A percentile compares a stretch with the other conserved stretches of the same genome.
phyloP scores from a whole-genome alignment of 441 rosid genomes.

The Gossypium gossypioides region DNA sequence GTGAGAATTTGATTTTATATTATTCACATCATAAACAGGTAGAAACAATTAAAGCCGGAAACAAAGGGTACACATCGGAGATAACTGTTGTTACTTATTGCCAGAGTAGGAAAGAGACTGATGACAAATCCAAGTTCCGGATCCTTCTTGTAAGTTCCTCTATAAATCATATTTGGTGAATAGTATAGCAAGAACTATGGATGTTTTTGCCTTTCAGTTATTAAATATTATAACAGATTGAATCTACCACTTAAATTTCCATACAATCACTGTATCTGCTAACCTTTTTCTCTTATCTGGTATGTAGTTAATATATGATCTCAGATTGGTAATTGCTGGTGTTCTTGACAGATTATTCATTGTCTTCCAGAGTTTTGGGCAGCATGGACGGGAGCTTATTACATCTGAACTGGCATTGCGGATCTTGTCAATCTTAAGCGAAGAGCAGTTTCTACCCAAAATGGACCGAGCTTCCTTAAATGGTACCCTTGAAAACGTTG shows the following conservation, averaged over 20 bases:
- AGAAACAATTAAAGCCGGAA: constrained; percentile 49
- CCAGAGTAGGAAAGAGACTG: constrained; percentile 32
- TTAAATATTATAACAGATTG: not conserved
- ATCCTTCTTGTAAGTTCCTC: constrained; percentile 77
- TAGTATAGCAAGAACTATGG: not conserved
- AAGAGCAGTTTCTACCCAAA: constrained; percentile 65
- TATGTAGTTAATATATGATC: constrained; percentile 27
- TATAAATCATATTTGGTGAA: not conserved
- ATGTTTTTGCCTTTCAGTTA: constrained; percentile 8
- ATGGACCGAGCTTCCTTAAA: constrained; percentile 33
- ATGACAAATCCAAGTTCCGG: constrained; percentile 66
- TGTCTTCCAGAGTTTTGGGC: constrained; percentile 99
- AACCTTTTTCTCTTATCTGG: constrained; percentile 12
- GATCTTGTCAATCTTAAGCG: constrained; percentile 78
- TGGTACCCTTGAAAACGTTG: constrained; percentile 53
- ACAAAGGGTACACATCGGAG: constrained; percentile 70
- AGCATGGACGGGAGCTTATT: constrained; percentile 97
- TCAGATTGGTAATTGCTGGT: constrained; percentile 63
- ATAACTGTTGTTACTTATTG: constrained; percentile 63
- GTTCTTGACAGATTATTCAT: constrained; percentile 95
- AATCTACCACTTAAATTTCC: not conserved
- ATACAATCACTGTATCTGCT: not conserved
- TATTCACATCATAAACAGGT: constrained; percentile 31
- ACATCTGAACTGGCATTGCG: constrained; percentile 83
- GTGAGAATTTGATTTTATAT: constrained; percentile 4